Conservation (phyloP, 768 basidiomycete genomes). For the Lactarius akahatsu region DNA sequence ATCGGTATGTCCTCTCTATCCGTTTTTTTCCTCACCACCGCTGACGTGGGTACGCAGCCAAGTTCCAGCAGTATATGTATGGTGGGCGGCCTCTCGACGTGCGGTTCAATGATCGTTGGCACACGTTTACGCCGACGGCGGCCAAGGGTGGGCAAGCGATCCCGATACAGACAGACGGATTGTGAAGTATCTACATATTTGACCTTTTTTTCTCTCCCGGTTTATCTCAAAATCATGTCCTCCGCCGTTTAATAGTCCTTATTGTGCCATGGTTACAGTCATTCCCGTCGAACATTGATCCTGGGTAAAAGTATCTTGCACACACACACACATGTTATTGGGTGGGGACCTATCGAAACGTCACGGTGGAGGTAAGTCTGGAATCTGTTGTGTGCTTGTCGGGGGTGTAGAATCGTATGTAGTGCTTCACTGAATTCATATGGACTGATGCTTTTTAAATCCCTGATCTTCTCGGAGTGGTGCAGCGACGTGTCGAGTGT, state of each 20-base stretch:
- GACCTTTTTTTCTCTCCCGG: neutral
- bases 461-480: no score
- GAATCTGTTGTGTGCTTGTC: neutral
- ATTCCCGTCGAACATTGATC: neutral
- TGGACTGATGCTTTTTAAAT: neutral
- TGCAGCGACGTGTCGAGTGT: no score
- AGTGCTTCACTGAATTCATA: neutral
- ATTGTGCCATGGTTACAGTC: neutral
- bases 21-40: neutral
- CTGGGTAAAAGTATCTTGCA: neutral
- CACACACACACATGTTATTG: neutral
- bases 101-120: slow-evolving; percentile 94
- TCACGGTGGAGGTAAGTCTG: neutral
- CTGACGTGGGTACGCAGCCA: slow-evolving; percentile 47
- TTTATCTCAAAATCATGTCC: neutral
- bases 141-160: slow-evolving; percentile 82
- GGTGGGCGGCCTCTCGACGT: slow-evolving; percentile 90
- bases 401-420: neutral
- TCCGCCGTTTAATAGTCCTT: neutral
- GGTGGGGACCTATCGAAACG: neutral
- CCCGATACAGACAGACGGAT: slow-evolving; percentile 59
- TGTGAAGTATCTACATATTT: slow-evolving; percentile 24
- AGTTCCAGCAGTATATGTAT: slow-evolving; percentile 95
- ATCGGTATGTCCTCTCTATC: slow-evolving; percentile 55
- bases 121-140: slow-evolving; percentile 85